phyloP scores from a whole-genome alignment of 2,329 filamentous ascomycete species.

The Trichophyton equinum region DNA sequence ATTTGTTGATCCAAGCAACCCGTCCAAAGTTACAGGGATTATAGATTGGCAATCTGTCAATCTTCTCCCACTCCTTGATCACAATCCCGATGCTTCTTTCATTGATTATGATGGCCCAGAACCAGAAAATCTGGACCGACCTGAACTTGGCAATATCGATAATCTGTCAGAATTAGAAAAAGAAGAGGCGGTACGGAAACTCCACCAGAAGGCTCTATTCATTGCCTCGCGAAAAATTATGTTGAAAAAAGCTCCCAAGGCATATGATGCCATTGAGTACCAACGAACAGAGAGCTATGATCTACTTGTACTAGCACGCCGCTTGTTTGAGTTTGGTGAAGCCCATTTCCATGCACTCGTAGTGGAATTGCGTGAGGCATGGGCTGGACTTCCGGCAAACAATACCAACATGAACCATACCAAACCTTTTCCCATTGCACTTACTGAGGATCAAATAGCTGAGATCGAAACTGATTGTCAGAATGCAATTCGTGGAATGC shows the following conservation, averaged over 20 bases:
- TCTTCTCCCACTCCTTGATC: conserved; percentile 20
- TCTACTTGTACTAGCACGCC: conserved; percentile 7
- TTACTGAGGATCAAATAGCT: conserved; percentile 1
- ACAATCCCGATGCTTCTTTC: conserved; percentile 20
- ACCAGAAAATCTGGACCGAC: conserved; percentile 14
- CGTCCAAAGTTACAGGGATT: conserved; percentile 19
- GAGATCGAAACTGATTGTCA: conserved; percentile 5
- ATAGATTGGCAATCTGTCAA: conserved; percentile 25
- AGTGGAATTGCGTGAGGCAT: conserved; percentile 4
- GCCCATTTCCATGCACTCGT: conserved; percentile 6
- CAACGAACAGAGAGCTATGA: conserved; percentile 5
- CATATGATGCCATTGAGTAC: conserved; percentile 7
- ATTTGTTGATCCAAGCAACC: conserved; percentile 22
- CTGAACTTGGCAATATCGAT: neutral
- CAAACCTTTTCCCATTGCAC: neutral
- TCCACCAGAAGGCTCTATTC: conserved; percentile 7
- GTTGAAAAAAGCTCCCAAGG: conserved; percentile 1
- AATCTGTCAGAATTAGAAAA: conserved; percentile 3
- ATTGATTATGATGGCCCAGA: conserved; percentile 20
- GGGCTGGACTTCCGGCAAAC: conserved; percentile 4
- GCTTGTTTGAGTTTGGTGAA: conserved; percentile 9
- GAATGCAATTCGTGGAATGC: conserved; percentile 4
- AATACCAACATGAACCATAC: neutral
- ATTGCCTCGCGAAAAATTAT: conserved; percentile 7
- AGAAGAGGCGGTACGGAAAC: conserved; percentile 1